phyloP scores from a whole-genome alignment of 176 grass and related monocot species.

The Urochloa ruziziensis region DNA sequence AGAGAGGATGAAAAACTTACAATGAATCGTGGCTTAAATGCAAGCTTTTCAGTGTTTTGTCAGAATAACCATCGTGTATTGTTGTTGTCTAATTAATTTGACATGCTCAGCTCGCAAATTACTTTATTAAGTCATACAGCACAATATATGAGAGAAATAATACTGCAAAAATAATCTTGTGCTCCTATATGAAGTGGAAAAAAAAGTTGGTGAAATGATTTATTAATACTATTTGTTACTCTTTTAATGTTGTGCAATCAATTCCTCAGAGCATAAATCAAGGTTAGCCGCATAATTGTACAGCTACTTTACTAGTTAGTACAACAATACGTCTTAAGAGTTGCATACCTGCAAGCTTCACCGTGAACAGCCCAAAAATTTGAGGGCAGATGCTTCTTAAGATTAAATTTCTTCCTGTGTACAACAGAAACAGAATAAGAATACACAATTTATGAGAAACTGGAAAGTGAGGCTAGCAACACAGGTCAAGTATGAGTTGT shows the following conservation, averaged over 20 bases:
- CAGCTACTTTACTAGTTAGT: neutral
- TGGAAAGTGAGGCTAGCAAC: too few relatives aligned
- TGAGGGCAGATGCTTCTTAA: slow-evolving; percentile 84
- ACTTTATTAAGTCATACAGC: neutral
- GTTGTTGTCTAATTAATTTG: neutral
- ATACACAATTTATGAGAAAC: neutral
- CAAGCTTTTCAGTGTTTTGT: neutral
- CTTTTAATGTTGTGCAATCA: neutral
- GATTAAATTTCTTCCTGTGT: slow-evolving; percentile 80
- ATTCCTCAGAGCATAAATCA: neutral
- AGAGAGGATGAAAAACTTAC: neutral
- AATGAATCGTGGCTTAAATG: neutral
- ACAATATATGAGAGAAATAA: neutral
- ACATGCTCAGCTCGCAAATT: neutral
- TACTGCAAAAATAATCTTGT: neutral
- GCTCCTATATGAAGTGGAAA: neutral
- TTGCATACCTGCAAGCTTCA: slow-evolving; percentile 86
- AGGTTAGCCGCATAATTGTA: neutral
- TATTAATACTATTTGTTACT: neutral
- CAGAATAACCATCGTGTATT: neutral
- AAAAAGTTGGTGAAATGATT: neutral
- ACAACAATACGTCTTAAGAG: slow-evolving; percentile 5
- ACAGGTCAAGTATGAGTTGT: neutral
- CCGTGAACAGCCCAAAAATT: slow-evolving; percentile 89
- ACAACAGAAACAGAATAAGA: neutral